phyloP scores from a whole-genome alignment of 2,329 filamentous ascomycete genomes.

The Alternaria consortialis region DNA sequence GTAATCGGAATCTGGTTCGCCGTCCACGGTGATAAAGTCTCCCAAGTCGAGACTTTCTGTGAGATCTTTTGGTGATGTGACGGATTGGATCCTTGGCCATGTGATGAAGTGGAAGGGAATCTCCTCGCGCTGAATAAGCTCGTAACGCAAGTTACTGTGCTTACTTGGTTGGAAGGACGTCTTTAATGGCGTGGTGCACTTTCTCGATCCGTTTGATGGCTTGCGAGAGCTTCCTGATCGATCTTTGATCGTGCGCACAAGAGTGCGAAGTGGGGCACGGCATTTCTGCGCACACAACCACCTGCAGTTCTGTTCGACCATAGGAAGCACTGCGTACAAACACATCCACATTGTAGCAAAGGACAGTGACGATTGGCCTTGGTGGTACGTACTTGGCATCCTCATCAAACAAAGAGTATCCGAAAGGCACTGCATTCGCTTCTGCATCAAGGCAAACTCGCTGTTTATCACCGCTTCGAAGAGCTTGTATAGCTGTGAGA shows the following conservation, averaged over 20 bases:
- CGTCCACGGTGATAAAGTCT: slow-evolving; percentile 1
- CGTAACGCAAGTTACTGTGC: neutral
- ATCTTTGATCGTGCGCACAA: neutral
- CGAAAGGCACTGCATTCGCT: neutral
- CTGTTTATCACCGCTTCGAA: slow-evolving; percentile 1
- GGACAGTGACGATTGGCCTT: neutral
- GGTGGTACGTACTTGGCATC: neutral
- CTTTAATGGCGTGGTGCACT: neutral
- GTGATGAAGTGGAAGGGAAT: neutral
- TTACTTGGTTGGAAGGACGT: neutral
- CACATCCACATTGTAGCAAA: neutral
- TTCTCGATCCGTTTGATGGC: neutral
- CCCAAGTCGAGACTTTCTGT: neutral
- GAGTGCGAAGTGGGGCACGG: neutral
- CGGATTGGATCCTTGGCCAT: neutral
- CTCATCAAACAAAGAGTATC: neutral
- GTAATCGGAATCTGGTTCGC: neutral
- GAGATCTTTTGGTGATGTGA: neutral
- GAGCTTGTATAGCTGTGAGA: neutral
- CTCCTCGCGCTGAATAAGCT: neutral
- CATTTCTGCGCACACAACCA: neutral
- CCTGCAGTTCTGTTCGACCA: neutral
- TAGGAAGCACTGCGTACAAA: neutral
- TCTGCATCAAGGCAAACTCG: neutral
- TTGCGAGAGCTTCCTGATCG: neutral